A percentile compares a stretch with the other conserved stretches of the same genome.
phyloP scores from a whole-genome alignment of 73 alveolate species.

The Paramecium primaurelia region DNA sequence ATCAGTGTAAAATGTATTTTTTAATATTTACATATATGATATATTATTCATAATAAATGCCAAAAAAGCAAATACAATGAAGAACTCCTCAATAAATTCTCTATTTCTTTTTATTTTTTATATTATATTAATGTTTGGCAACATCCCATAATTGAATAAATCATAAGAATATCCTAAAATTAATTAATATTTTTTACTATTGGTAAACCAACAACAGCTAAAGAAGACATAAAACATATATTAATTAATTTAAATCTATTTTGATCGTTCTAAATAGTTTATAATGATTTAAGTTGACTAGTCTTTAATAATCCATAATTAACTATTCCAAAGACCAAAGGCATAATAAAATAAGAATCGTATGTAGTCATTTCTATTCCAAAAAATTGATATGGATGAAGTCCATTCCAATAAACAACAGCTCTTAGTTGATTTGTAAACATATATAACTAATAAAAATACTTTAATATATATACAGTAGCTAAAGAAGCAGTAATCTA shows the following conservation, averaged over 20 bases:
- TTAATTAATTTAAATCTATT: neutral
- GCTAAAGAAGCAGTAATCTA: neutral
- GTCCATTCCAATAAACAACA: neutral
- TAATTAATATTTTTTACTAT: neutral
- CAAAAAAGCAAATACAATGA: neutral
- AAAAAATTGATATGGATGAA: neutral
- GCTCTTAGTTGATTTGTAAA: neutral
- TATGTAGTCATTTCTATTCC: neutral
- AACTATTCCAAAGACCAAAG: neutral
- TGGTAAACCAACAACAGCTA: neutral
- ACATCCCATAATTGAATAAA: neutral
- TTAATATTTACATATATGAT: neutral
- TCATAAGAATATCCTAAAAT: neutral
- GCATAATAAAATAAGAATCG: neutral
- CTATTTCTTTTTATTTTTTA: neutral
- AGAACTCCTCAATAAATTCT: neutral
- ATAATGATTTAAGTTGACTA: neutral
- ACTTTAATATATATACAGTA: neutral
- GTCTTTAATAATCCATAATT: neutral
- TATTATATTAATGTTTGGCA: neutral
- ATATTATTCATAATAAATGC: neutral
- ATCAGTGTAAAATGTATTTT: too few relatives aligned
- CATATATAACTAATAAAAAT: neutral
- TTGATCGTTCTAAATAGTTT: neutral
- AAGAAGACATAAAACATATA: slow-evolving; percentile 11